Conservation (phyloP, 116 monocot genomes). For the Iris pallida region DNA sequence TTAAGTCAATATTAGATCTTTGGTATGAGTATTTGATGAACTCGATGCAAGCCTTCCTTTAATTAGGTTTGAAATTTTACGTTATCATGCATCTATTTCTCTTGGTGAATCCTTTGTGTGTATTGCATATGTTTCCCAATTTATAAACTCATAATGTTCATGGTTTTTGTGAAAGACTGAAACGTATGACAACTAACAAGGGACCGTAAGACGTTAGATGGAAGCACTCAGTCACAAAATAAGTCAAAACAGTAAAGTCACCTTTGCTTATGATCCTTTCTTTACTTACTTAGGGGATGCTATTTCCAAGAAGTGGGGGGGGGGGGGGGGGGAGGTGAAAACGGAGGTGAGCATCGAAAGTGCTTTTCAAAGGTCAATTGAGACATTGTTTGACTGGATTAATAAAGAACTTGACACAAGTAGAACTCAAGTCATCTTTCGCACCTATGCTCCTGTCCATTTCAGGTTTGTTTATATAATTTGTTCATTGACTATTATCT, state of each 20-base stretch:
- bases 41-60: no score
- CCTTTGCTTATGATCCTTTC: not conserved
- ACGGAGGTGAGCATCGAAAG: conserved; percentile 45
- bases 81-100: no score
- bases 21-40: no score
- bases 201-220: not conserved
- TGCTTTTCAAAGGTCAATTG: conserved; percentile 45
- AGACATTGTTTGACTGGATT: conserved; percentile 52
- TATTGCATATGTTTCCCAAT: no score
- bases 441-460: conserved; percentile 57
- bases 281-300: conserved; percentile 24
- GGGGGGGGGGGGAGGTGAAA: conserved; percentile 39
- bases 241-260: not conserved
- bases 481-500: not conserved
- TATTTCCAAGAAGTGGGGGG: conserved; percentile 70
- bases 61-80: no score
- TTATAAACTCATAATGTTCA: not conserved
- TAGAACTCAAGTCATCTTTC: conserved; percentile 47
- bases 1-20: no score
- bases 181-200: not conserved
- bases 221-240: not conserved
- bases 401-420: conserved; percentile 37
- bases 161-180: not conserved
- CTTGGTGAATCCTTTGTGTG: no score
- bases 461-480: conserved; percentile 41